Evolutionary conservation across 805 yeast genomes (phyloP).

Genomic region (Naumovozyma dairenensis): DNA sequence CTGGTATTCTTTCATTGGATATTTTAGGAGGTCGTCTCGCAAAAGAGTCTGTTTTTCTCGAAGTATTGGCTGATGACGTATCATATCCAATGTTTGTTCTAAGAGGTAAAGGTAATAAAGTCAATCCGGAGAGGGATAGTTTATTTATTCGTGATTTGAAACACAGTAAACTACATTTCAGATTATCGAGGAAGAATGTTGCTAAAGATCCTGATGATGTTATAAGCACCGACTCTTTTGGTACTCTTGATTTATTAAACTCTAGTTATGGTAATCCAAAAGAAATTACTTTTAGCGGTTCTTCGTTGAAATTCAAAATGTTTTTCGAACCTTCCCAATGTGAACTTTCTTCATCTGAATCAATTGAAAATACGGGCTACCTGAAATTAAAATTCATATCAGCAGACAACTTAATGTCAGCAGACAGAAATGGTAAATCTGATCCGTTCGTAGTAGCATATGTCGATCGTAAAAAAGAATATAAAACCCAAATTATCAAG

Average conservation of each 20-base stretch:
- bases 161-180: slow-evolving; percentile 45
- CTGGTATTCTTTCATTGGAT: slow-evolving; percentile 55
- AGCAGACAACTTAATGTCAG: slow-evolving; percentile 45
- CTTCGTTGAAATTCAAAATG: slow-evolving; percentile 38
- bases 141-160: slow-evolving; percentile 63
- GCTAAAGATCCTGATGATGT: slow-evolving; percentile 41
- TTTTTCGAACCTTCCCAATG: slow-evolving; percentile 53
- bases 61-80: slow-evolving; percentile 55
- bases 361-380: slow-evolving; percentile 59
- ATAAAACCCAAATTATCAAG: slow-evolving; percentile 52
- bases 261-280: slow-evolving; percentile 39
- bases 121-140: slow-evolving; percentile 43
- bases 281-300: slow-evolving; percentile 35
- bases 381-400: slow-evolving; percentile 46
- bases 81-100: slow-evolving; percentile 47
- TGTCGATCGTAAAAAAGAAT: slow-evolving; percentile 44
- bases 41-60: slow-evolving; percentile 42
- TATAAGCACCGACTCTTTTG: slow-evolving; percentile 38
- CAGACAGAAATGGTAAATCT: slow-evolving; percentile 66
- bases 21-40: slow-evolving; percentile 40
- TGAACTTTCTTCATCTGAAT: slow-evolving; percentile 46
- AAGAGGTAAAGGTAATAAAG: slow-evolving; percentile 36
- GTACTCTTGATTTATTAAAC: slow-evolving; percentile 46
- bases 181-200: slow-evolving; percentile 45
- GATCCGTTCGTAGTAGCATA: slow-evolving; percentile 56